A percentile compares a stretch with the other conserved stretches of the same genome.
phyloP scores from a whole-genome alignment of 805 yeast species.

The Pichia rugopelliculosa region DNA sequence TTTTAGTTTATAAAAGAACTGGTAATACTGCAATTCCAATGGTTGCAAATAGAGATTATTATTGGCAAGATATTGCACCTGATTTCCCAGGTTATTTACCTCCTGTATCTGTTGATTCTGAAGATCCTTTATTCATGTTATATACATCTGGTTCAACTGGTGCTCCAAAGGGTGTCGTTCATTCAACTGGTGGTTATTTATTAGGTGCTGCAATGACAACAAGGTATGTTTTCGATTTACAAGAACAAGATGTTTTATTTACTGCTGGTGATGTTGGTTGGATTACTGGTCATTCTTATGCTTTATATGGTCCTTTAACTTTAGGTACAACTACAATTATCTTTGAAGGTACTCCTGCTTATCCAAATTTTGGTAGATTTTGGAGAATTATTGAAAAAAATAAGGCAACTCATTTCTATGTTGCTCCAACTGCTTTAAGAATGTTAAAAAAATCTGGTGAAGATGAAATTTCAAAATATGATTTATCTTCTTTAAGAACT shows the following conservation, averaged over 20 bases:
- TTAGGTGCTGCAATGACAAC: constrained; percentile 90
- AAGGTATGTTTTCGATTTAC: constrained; percentile 88
- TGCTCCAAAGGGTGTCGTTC: constrained; percentile 96
- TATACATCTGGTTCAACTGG: constrained; percentile 99
- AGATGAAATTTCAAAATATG: constrained; percentile 69
- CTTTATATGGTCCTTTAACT: constrained; percentile 85
- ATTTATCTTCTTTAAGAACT: constrained; percentile 79
- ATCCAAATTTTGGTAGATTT: constrained; percentile 90
- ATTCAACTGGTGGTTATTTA: constrained; percentile 89
- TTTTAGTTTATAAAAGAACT: constrained; percentile 83
- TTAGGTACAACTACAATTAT: constrained; percentile 87
- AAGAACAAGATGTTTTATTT: constrained; percentile 78
- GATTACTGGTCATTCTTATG: constrained; percentile 98
- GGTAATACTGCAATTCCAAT: constrained; percentile 67
- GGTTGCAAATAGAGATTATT: constrained; percentile 74
- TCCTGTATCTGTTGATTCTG: constrained; percentile 79
- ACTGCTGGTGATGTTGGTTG: constrained; percentile 99
- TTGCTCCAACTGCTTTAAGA: constrained; percentile 97
- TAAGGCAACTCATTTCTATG: constrained; percentile 91
- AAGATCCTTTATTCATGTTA: constrained; percentile 91
- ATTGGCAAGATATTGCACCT: constrained; percentile 89
- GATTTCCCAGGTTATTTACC: constrained; percentile 82
- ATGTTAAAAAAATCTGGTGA: constrained; percentile 80
- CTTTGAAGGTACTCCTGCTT: constrained; percentile 96
- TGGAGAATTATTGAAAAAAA: constrained; percentile 94